Conservation (phyloP, 2,329 filamentous ascomycete species). For the Trichoderma sp. region DNA sequence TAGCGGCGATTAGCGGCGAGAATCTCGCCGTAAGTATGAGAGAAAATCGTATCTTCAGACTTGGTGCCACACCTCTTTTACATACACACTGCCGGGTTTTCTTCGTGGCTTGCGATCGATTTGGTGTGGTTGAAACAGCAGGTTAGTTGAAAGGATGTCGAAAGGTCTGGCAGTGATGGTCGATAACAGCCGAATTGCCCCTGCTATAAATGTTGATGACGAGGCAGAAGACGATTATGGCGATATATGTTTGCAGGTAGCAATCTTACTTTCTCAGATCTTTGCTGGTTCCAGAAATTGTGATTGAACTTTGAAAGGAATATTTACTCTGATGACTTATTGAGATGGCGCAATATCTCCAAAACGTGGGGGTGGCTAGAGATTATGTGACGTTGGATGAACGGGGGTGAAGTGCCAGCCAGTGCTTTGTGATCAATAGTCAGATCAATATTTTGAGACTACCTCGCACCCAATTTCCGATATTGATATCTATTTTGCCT, state of each 20-base stretch:
- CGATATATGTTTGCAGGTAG: not conserved
- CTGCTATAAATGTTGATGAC: not conserved
- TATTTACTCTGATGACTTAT: not conserved
- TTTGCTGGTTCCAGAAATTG: no score
- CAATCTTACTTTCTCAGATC: not conserved
- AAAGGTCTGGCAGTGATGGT: not conserved
- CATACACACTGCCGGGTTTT: constrained; percentile 3
- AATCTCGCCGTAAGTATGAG: not conserved
- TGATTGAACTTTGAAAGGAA: not conserved
- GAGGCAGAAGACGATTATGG: not conserved
- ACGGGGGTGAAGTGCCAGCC: not conserved
- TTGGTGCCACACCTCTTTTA: constrained; percentile 4
- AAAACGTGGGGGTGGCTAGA: not conserved
- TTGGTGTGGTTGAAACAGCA: constrained; percentile 1
- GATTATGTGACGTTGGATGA: constrained; percentile 2
- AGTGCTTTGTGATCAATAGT: not conserved
- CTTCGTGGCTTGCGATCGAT: not conserved
- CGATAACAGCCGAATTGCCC: not conserved
- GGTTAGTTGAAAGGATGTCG: not conserved
- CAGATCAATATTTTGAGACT: not conserved
- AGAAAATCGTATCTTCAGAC: not conserved
- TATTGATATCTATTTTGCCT: no score
- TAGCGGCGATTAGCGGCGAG: not conserved
- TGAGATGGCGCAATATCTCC: not conserved
- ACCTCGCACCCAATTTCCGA: not conserved